Conservation (phyloP, 352 stramenopile genomes). For the Plasmopara muralis region DNA sequence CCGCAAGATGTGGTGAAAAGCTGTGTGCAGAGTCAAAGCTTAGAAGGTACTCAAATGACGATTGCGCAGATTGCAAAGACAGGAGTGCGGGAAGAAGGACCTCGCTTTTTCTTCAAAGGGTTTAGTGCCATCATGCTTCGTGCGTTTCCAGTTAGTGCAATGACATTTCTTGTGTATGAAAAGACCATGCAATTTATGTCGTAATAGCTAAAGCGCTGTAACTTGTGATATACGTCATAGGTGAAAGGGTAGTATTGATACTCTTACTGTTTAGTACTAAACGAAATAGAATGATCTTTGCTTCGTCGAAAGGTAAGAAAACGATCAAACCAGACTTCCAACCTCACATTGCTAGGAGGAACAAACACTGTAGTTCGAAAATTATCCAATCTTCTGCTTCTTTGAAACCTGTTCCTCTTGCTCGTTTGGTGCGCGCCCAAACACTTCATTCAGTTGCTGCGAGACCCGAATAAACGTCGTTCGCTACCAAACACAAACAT, state of each 20-base stretch:
- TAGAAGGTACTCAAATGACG: constrained; percentile 32
- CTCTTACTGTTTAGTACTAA: too few species aligned
- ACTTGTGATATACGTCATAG: too few species aligned
- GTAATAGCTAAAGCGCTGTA: constrained; percentile 1
- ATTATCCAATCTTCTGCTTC: neutral
- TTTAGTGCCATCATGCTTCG: constrained; percentile 73
- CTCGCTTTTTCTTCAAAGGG: constrained; percentile 74
- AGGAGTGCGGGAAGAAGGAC: constrained; percentile 44
- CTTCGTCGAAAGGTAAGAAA: too few species aligned
- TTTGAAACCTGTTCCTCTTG: constrained; percentile 40
- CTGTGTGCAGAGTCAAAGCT: constrained; percentile 72
- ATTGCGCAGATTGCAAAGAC: constrained; percentile 39
- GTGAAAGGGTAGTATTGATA: too few species aligned
- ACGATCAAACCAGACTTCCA: too few species aligned
- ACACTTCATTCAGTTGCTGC: constrained; percentile 90
- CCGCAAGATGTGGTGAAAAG: constrained; percentile 89
- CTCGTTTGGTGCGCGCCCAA: constrained; percentile 75
- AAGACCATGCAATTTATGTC: constrained; percentile 79
- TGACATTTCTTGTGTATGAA: constrained; percentile 85
- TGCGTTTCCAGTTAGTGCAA: constrained; percentile 76
- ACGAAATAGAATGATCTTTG: too few species aligned
- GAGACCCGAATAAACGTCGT: constrained; percentile 92
- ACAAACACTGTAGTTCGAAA: too few species aligned
- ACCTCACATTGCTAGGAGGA: too few species aligned
- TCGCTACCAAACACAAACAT: constrained; percentile 32